A percentile compares a stretch with the other conserved stretches of the same genome.
phyloP scores from a whole-genome alignment of 352 stramenopile genomes.

The Globisporangium barbulae region DNA sequence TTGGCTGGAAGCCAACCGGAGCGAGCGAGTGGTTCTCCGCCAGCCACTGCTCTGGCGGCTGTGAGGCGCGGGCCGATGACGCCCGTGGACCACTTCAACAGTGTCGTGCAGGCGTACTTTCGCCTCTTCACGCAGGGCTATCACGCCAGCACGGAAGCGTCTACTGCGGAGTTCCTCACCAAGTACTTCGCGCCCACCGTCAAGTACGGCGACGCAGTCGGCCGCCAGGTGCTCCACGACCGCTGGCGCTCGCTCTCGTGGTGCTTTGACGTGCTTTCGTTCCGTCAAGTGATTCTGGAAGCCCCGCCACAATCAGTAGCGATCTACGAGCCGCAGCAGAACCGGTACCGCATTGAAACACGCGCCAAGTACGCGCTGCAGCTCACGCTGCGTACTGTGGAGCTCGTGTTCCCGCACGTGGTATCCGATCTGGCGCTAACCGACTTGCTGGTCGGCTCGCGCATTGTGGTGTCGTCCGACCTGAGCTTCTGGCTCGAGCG shows the following conservation, averaged over 20 bases:
- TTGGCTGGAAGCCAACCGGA: not conserved
- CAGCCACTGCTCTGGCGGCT: slow-evolving; percentile 2
- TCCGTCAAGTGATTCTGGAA: slow-evolving; percentile 1
- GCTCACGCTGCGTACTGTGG: slow-evolving; percentile 14
- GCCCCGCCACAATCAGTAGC: not conserved
- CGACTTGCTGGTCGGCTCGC: slow-evolving; percentile 9
- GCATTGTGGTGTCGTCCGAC: slow-evolving; percentile 9
- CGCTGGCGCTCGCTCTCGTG: slow-evolving; percentile 20
- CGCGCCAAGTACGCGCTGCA: slow-evolving; percentile 15
- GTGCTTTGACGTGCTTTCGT: slow-evolving; percentile 18
- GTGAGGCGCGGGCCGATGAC: slow-evolving; percentile 11
- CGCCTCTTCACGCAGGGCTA: slow-evolving; percentile 9
- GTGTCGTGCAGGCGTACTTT: slow-evolving; percentile 13
- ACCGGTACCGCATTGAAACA: slow-evolving; percentile 13
- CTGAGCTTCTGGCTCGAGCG: slow-evolving; percentile 26
- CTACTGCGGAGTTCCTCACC: slow-evolving; percentile 6
- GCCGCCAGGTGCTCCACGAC: slow-evolving; percentile 13
- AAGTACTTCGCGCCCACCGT: slow-evolving; percentile 12
- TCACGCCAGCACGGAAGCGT: slow-evolving; percentile 2
- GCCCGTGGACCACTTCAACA: slow-evolving; percentile 12
- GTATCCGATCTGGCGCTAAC: not conserved
- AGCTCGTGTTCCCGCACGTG: slow-evolving; percentile 18
- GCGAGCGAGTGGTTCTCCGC: not conserved
- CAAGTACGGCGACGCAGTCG: slow-evolving; percentile 4
- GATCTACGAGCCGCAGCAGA: slow-evolving; percentile 12